Evolutionary conservation across 768 basidiomycete genomes (phyloP), one percentile per base, ranked within the genome.

Genomic region (Lentinula sp.): DNA sequence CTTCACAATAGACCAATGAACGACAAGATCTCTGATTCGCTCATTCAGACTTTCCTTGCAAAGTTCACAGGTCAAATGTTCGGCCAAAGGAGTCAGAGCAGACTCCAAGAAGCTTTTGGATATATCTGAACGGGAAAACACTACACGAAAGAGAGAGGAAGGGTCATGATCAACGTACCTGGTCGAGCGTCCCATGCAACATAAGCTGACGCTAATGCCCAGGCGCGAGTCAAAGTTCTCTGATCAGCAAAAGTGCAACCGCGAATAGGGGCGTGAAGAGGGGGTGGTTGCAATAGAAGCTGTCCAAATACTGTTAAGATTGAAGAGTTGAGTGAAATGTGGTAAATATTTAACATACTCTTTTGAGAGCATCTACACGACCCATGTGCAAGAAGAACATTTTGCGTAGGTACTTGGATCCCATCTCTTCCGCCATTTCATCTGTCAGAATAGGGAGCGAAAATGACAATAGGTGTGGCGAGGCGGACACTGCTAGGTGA

Each of bases 321-420:
- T 12, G 10, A 15, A 3, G 23, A 23, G 3, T 16, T 42, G 2
- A 10, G 46, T 9, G 20, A 45, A 8, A 41, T 15, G 12, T 12
- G 10, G 43, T 2, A 16, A 16, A 61, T 13, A 18, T 35, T 7
- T 18, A 0, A 61, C 53, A 55, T 3, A 42, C 81, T 35, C 89
- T 84, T 69, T 93, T 93, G 33, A 93, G 79, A 9, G 91, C 91
- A 62, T 93, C 91, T 3, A 84, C 77, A 33, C 91, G 87, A 10
- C 91, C 91, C 66, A 91, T 87, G 67, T 93, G 92, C 28, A 93
- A 76, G 70, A 90, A 92, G 71, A 93, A 91, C 33, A 93, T 79
- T 35, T 87, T 84, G 66, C 90, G 91, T 63, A 93, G 75, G 66
- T 93, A 93, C 18, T 85, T 73, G 3, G 91, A 81, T 7, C 91